Base-by-base conservation (phyloP, 1,284 basidiomycete genomes). In the Ustilago nuda region DNA sequence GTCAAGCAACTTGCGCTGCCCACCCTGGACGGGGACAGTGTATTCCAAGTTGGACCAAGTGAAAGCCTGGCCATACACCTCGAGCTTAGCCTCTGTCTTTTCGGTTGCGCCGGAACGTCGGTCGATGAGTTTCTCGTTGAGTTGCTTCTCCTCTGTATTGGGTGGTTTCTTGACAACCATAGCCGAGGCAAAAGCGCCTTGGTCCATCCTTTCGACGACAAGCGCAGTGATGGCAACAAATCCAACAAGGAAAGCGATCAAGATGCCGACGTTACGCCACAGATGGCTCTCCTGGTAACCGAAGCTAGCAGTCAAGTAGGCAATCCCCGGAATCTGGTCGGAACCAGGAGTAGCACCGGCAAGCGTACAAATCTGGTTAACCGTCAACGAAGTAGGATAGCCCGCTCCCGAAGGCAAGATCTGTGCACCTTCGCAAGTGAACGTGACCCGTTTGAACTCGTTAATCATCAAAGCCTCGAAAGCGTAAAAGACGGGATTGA, bases 1-100 rank as follows among this genome's bases (percentile, higher is more conserved):
- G 80, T 94, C 89, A 66, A 95, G 87, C 8, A 95, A 88, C 55
- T 88, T 87, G 33, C 91, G 89, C 4, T 88, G 87, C 61, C 90
- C 85, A 8, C 89, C 90, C 7, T 87, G 87, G 52, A 89, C 88
- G 2, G 88, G 88, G 1, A 89, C 88, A 12, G 81, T 82, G 80
- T 89, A 89, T 11, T 72, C 81, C 23, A 89, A 80, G 62, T 88
- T 80, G 72, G 86, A 84, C 87, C 88, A 89, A 15, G 86, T 88
- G 79, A 87, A 88, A 19, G 61, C 51, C 53, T 74, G 60, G 32
- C 81, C 81, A 59, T 71, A 59, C 8, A 76, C 76, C 53, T 80
- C 69, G 66, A 82, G 58, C 59, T 80, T 81, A 48, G 68, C 76
- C 39, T 78, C 78, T 9, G 74, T 74, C 72, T 74, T 72, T 35